Percentiles rank a stretch among this genome's conserved stretches.
phyloP scores from a whole-genome alignment of 2,329 filamentous ascomycete species.

The Trichoderma semiorbis region DNA sequence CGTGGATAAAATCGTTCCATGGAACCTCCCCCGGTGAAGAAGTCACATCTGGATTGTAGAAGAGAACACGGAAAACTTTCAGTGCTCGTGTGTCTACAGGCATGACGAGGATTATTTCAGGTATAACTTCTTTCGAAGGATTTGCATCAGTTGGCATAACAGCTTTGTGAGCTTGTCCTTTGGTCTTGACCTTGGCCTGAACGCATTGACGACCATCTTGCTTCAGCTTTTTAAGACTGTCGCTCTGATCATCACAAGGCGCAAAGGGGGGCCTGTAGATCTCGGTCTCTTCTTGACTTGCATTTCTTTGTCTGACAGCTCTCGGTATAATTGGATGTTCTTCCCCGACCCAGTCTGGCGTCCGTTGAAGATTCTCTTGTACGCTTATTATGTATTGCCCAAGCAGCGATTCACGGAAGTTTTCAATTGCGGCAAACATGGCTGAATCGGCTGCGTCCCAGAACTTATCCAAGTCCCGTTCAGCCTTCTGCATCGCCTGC shows the following conservation, averaged over 20 bases:
- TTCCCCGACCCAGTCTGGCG: slow-evolving; percentile 44
- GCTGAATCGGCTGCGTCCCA: slow-evolving; percentile 18
- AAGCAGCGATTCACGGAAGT: not conserved
- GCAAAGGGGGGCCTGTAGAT: slow-evolving; percentile 27
- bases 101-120: slow-evolving; percentile 9
- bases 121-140: not conserved
- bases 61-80: slow-evolving; percentile 39
- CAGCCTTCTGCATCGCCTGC: slow-evolving; percentile 42
- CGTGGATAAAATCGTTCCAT: slow-evolving; percentile 54
- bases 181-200: not conserved
- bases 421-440: slow-evolving; percentile 16
- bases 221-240: not conserved
- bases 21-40: slow-evolving; percentile 45
- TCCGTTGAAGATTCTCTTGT: slow-evolving; percentile 42
- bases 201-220: not conserved
- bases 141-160: not conserved
- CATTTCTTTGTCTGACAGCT: not conserved
- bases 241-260: slow-evolving; percentile 20
- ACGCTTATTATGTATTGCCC: not conserved
- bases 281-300: not conserved
- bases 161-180: not conserved
- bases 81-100: slow-evolving; percentile 31
- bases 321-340: slow-evolving; percentile 29
- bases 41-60: slow-evolving; percentile 36
- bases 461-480: slow-evolving; percentile 32